A percentile compares a stretch with the other conserved stretches of the same genome.
Evolutionary conservation across 1,284 basidiomycete genomes (phyloP).

Genomic region (Ustilago vetiveriae): DNA sequence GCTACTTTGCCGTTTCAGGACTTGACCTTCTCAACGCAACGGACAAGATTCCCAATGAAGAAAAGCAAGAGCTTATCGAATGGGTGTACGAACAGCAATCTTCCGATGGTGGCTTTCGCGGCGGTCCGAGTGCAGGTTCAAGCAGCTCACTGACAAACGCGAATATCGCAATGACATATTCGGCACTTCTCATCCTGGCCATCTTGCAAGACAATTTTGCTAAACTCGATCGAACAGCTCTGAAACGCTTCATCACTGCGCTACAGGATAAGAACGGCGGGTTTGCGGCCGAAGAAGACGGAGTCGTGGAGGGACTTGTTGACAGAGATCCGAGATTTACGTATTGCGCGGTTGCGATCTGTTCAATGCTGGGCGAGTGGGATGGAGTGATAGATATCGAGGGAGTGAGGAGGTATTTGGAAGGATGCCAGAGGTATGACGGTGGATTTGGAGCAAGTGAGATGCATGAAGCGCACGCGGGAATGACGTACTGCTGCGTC

Average conservation of each 20-base stretch:
- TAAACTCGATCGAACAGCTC: constrained; percentile 33
- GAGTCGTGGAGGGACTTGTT: not conserved
- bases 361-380: constrained; percentile 81
- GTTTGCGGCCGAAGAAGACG: constrained; percentile 70
- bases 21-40: constrained; percentile 54
- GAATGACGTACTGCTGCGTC: constrained; percentile 90
- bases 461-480: constrained; percentile 87
- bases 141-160: not conserved
- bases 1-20: constrained; percentile 59
- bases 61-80: constrained; percentile 63
- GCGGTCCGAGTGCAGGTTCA: constrained; percentile 11
- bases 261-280: constrained; percentile 55
- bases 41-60: constrained; percentile 19
- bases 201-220: constrained; percentile 56
- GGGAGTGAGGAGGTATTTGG: constrained; percentile 74
- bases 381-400: constrained; percentile 74
- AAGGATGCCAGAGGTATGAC: constrained; percentile 79
- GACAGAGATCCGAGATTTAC: constrained; percentile 82
- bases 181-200: constrained; percentile 55
- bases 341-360: constrained; percentile 87
- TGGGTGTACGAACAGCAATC: constrained; percentile 90
- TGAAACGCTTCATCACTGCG: constrained; percentile 24
- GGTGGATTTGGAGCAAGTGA: constrained; percentile 88
- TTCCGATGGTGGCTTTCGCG: constrained; percentile 56
- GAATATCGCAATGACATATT: constrained; percentile 62